These are phyloP conservation scores for Pichia sp. DNA, from an alignment of 1,139 yeast species.

Conservation along the genomic window DNA sequence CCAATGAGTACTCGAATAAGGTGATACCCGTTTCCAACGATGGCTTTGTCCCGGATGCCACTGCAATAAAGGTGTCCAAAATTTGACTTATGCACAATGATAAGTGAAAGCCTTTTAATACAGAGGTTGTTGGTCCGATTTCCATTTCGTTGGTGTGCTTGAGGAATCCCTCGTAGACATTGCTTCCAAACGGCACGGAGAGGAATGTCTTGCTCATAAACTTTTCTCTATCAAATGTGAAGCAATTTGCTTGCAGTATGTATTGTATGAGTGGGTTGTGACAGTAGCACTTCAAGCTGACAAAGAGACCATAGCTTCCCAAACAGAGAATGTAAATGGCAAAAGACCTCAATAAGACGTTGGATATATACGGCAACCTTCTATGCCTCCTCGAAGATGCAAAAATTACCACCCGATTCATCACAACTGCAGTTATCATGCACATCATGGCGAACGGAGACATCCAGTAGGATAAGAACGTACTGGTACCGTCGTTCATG, in stretches of 20 bases:
- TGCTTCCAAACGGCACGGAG: constrained; percentile 16
- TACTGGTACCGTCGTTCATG: constrained; percentile 26
- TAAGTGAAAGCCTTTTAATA: constrained; percentile 63
- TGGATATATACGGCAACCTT: constrained; percentile 30
- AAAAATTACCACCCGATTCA: constrained; percentile 63
- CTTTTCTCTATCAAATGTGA: constrained; percentile 36
- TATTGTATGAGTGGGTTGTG: constrained; percentile 15
- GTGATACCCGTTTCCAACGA: constrained; percentile 67
- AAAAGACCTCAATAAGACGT: constrained; percentile 26
- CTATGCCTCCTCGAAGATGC: constrained; percentile 53
- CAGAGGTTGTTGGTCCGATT: constrained; percentile 48
- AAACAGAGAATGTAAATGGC: constrained; percentile 31
- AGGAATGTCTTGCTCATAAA: constrained; percentile 12
- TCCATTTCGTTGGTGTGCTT: neutral
- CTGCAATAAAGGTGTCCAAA: constrained; percentile 65
- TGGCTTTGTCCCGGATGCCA: constrained; percentile 55
- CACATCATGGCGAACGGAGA: constrained; percentile 51
- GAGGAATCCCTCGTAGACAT: neutral
- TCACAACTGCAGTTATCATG: constrained; percentile 58
- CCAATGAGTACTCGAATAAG: constrained; percentile 66
- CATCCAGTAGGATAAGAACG: constrained; percentile 37
- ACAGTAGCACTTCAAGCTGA: constrained; percentile 27
- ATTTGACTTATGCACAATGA: constrained; percentile 61
- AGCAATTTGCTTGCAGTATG: constrained; percentile 21
- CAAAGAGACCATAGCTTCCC: constrained; percentile 30